Evolutionary conservation across 2,329 filamentous ascomycete genomes (phyloP).

Genomic region (Fonsecaea monophora): DNA sequence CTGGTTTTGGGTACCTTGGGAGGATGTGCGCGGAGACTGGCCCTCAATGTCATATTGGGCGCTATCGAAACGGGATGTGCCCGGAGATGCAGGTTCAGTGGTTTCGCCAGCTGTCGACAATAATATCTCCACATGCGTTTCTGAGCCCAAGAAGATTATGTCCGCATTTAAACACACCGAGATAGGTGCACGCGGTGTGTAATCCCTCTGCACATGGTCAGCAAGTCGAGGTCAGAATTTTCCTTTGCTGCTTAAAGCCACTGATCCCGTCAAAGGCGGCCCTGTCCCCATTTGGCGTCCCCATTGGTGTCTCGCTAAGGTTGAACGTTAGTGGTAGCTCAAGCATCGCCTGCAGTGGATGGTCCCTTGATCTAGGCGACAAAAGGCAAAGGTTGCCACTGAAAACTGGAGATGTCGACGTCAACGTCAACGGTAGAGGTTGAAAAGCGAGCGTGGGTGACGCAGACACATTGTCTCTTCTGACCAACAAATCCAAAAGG

Average conservation of each 20-base stretch:
- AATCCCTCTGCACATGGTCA: neutral
- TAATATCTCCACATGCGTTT: slow-evolving; percentile 1
- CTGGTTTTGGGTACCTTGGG: slow-evolving; percentile 20
- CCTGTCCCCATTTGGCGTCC: neutral
- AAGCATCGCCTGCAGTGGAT: slow-evolving; percentile 3
- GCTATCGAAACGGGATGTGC: neutral
- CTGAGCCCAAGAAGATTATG: neutral
- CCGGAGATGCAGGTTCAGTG: neutral
- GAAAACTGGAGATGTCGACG: slow-evolving; percentile 16
- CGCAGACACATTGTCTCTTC: slow-evolving; percentile 7
- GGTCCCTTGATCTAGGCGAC: slow-evolving; percentile 20
- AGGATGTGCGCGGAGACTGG: neutral
- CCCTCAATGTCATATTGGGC: slow-evolving; percentile 27
- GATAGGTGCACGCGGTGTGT: neutral
- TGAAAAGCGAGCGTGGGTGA: slow-evolving; percentile 3
- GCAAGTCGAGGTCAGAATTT: neutral
- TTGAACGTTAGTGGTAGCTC: slow-evolving; percentile 5
- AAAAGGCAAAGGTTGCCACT: slow-evolving; percentile 5
- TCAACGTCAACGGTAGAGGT: slow-evolving; percentile 14
- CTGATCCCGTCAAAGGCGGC: neutral
- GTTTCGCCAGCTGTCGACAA: neutral
- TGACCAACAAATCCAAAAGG: neutral
- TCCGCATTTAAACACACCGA: neutral
- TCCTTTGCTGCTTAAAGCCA: neutral
- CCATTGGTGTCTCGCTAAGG: neutral